Conservation (phyloP, 2,329 filamentous ascomycete genomes). For the Sclerotinia subarctica region DNA sequence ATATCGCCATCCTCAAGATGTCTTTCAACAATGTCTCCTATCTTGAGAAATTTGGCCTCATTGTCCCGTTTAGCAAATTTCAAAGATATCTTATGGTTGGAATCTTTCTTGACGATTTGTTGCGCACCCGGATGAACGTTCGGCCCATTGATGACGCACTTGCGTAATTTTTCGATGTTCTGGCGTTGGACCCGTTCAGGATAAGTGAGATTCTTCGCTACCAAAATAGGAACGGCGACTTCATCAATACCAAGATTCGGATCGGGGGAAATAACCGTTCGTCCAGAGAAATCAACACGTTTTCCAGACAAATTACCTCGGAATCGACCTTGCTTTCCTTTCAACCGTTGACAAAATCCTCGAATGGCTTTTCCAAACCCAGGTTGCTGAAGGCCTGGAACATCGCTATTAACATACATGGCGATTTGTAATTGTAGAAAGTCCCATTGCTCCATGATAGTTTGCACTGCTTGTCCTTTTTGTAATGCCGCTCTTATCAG, state of each 20-base stretch:
- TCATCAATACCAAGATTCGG: conserved; percentile 92
- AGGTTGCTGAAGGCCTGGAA: conserved; percentile 85
- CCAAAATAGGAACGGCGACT: conserved; percentile 83
- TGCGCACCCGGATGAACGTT: conserved; percentile 86
- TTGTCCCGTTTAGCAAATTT: conserved; percentile 69
- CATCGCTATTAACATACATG: conserved; percentile 97
- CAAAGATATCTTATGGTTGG: conserved; percentile 67
- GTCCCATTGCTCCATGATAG: conserved; percentile 98
- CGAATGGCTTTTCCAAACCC: conserved; percentile 85
- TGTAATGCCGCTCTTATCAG: conserved; percentile 79
- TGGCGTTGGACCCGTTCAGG: conserved; percentile 82
- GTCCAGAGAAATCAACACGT: conserved; percentile 95
- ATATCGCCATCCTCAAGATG: conserved; percentile 95
- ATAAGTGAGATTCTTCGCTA: conserved; percentile 96
- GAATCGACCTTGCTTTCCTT: conserved; percentile 96
- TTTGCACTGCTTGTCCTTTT: conserved; percentile 79
- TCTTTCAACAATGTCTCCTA: conserved; percentile 88
- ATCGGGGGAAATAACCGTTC: conserved; percentile 96
- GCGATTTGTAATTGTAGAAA: conserved; percentile 93
- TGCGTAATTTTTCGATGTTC: conserved; percentile 78
- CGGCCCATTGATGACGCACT: conserved; percentile 71
- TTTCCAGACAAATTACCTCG: conserved; percentile 96
- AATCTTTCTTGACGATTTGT: conserved; percentile 68
- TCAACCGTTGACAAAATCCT: conserved; percentile 91
- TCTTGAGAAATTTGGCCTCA: conserved; percentile 69